Percentiles rank a stretch among this genome's conserved stretches.
Evolutionary conservation across 2,329 filamentous ascomycete genomes (phyloP).

Genomic region (Cordyceps farinosa): DNA sequence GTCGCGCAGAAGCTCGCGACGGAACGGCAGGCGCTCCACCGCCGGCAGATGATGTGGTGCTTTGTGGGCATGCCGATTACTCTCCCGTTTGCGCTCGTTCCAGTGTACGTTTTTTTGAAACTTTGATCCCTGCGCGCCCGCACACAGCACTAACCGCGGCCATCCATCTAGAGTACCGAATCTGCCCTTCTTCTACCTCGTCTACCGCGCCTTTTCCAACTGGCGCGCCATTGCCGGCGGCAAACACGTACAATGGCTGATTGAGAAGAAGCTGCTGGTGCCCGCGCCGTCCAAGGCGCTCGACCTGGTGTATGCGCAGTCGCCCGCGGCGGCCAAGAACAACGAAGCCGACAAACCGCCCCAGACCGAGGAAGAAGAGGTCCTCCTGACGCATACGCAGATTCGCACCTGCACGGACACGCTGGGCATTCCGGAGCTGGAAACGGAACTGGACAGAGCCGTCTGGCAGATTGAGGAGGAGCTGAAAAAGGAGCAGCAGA

Average conservation of each 20-base stretch:
- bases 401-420: slow-evolving; percentile 57
- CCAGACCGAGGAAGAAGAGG: slow-evolving; percentile 27
- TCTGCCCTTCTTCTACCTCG: slow-evolving; percentile 93
- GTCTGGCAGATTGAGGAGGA: slow-evolving; percentile 66
- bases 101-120: slow-evolving; percentile 60
- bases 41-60: slow-evolving; percentile 74
- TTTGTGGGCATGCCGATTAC: slow-evolving; percentile 78
- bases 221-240: slow-evolving; percentile 84
- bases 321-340: slow-evolving; percentile 22
- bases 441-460: slow-evolving; percentile 70
- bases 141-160: background rate
- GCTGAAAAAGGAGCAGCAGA: slow-evolving; percentile 40
- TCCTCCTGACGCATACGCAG: slow-evolving; percentile 48
- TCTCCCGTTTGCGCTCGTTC: slow-evolving; percentile 76
- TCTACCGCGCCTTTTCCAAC: slow-evolving; percentile 87
- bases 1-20: slow-evolving; percentile 70
- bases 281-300: slow-evolving; percentile 64
- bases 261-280: slow-evolving; percentile 67
- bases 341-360: slow-evolving; percentile 21
- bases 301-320: slow-evolving; percentile 64
- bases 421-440: slow-evolving; percentile 65
- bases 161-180: slow-evolving; percentile 70
- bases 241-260: slow-evolving; percentile 77
- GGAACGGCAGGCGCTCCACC: slow-evolving; percentile 76
- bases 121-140: background rate